A percentile compares a stretch with the other conserved stretches of the same genome.
These are phyloP conservation scores for Irpex sp. DNA, from an alignment of 1,284 basidiomycete species.

Conservation along the genomic window DNA sequence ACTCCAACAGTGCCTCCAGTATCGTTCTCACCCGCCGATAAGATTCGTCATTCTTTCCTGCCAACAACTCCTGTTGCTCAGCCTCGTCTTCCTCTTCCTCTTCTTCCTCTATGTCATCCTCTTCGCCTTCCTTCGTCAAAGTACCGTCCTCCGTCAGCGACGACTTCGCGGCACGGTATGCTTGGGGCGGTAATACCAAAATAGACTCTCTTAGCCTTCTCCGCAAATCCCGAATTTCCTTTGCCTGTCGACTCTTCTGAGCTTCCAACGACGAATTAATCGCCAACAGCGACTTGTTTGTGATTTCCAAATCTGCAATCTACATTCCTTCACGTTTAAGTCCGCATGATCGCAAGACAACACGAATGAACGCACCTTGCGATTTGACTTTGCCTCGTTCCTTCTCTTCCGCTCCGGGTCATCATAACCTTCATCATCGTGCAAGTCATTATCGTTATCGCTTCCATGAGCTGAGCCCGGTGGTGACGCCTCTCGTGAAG, in stretches of 20 bases:
- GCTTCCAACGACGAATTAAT: slow-evolving; percentile 75
- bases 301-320: slow-evolving; percentile 84
- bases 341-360: not conserved
- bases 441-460: slow-evolving; percentile 26
- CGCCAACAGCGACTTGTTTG: slow-evolving; percentile 71
- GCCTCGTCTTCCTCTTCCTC: slow-evolving; percentile 38
- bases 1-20: slow-evolving; percentile 61
- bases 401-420: slow-evolving; percentile 52
- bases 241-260: slow-evolving; percentile 71
- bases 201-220: slow-evolving; percentile 75
- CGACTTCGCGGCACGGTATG: slow-evolving; percentile 54
- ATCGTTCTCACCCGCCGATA: slow-evolving; percentile 58
- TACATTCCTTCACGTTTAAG: slow-evolving; percentile 23
- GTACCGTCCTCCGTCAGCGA: slow-evolving; percentile 33
- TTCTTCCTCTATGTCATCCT: slow-evolving; percentile 27
- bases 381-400: slow-evolving; percentile 71
- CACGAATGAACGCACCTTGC: slow-evolving; percentile 50
- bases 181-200: slow-evolving; percentile 65
- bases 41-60: slow-evolving; percentile 40
- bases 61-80: slow-evolving; percentile 30
- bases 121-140: slow-evolving; percentile 35
- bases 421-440: slow-evolving; percentile 23
- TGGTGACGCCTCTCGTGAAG: slow-evolving; percentile 11
- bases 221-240: slow-evolving; percentile 73
- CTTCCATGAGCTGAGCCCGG: slow-evolving; percentile 12